Percentiles rank a stretch among this genome's conserved stretches.
These are phyloP conservation scores for Solanum ahanhuiri DNA, from an alignment of 257 asterid genomes.

Conservation along the genomic window DNA sequence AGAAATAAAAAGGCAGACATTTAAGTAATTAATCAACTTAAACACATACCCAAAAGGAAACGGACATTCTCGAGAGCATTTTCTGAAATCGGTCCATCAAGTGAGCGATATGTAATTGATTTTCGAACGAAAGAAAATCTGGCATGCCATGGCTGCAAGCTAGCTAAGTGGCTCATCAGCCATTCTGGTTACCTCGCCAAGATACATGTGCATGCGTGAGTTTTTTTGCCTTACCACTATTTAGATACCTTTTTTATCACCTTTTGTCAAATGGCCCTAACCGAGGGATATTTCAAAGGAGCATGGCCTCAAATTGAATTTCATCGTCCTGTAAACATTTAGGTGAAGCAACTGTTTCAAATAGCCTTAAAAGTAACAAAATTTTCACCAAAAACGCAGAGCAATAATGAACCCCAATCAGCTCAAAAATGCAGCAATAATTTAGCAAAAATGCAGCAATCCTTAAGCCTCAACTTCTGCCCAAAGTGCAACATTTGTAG, in stretches of 20 bases:
- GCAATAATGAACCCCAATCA: not conserved
- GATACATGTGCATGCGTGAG: not conserved
- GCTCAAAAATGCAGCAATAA: too few species aligned
- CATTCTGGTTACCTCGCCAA: not conserved
- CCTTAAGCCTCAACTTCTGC: not conserved
- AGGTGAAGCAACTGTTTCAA: not conserved
- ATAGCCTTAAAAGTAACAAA: not conserved
- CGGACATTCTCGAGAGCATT: constrained; percentile 83
- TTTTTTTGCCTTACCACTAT: not conserved
- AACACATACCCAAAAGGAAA: constrained; percentile 54
- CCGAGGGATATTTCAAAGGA: not conserved
- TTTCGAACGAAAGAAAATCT: too few species aligned
- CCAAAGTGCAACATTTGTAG: not conserved
- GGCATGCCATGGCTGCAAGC: not conserved
- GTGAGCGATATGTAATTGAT: constrained; percentile 3
- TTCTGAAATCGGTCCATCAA: constrained; percentile 80
- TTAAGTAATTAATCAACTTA: not conserved
- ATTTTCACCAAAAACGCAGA: not conserved
- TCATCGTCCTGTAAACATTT: not conserved
- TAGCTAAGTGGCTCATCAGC: not conserved
- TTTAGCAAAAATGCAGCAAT: too few species aligned
- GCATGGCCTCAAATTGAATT: not conserved
- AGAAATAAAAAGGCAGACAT: too few species aligned
- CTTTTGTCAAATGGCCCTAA: not conserved
- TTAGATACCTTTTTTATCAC: not conserved